These are phyloP conservation scores for Cryptococcus floricola DNA, from an alignment of 1,284 basidiomycete genomes.

Conservation along the genomic window DNA sequence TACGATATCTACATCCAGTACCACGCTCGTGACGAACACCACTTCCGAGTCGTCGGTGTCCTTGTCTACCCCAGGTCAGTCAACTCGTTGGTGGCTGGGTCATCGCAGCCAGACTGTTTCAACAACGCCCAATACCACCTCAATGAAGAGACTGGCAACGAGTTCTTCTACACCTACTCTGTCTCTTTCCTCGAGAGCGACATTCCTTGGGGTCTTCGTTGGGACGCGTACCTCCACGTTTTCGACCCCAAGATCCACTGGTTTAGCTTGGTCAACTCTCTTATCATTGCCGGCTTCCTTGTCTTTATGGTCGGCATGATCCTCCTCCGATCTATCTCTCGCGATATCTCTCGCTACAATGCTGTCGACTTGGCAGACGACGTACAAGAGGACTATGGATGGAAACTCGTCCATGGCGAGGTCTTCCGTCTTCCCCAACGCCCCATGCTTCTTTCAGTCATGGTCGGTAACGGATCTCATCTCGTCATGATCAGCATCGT, in stretches of 20 bases:
- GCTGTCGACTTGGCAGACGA: constrained; percentile 91
- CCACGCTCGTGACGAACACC: constrained; percentile 65
- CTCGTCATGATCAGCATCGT: constrained; percentile 82
- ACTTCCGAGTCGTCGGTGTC: constrained; percentile 82
- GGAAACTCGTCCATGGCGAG: constrained; percentile 90
- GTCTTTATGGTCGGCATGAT: constrained; percentile 90
- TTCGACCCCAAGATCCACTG: constrained; percentile 56
- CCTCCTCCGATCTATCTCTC: constrained; percentile 75
- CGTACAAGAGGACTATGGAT: constrained; percentile 96
- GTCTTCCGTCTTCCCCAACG: constrained; percentile 83
- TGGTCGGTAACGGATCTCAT: constrained; percentile 88
- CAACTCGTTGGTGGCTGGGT: constrained; percentile 29
- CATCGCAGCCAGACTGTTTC: constrained; percentile 35
- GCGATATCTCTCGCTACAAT: constrained; percentile 95
- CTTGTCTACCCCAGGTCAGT: constrained; percentile 76
- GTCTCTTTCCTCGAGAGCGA: constrained; percentile 84
- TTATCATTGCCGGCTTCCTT: constrained; percentile 85
- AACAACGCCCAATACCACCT: constrained; percentile 56
- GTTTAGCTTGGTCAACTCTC: constrained; percentile 91
- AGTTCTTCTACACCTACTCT: constrained; percentile 84
- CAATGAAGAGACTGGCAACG: constrained; percentile 60
- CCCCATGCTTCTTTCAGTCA: constrained; percentile 74
- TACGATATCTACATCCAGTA: constrained; percentile 64
- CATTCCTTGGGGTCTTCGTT: constrained; percentile 78
- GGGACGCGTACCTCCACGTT: constrained; percentile 89